phyloP scores from a whole-genome alignment of 2,329 filamentous ascomycete species.

The Fusarium proliferatum region DNA sequence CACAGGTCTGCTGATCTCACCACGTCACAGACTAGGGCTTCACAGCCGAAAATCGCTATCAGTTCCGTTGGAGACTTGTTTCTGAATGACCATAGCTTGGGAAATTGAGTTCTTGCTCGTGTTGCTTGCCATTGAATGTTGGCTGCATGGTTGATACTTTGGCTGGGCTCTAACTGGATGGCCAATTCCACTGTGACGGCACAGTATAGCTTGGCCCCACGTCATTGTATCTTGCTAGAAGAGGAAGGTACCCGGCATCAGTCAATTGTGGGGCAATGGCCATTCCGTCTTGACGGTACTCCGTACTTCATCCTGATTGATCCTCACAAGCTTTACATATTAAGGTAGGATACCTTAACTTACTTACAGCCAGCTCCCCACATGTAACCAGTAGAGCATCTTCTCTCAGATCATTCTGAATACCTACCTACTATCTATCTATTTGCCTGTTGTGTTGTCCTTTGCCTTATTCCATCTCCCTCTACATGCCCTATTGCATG shows the following conservation, averaged over 20 bases:
- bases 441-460: neutral
- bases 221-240: constrained; percentile 22
- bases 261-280: constrained; percentile 5
- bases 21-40: neutral
- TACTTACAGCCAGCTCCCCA: constrained; percentile 15
- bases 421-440: neutral
- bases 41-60: neutral
- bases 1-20: constrained; percentile 1
- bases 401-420: neutral
- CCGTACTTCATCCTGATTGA: neutral
- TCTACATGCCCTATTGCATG: neutral
- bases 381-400: neutral
- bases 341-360: neutral
- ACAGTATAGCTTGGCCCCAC: constrained; percentile 12
- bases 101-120: neutral
- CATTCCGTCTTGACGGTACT: constrained; percentile 1
- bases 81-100: neutral
- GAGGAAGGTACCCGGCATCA: constrained; percentile 25
- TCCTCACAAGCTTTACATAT: constrained; percentile 10
- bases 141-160: neutral
- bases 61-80: neutral
- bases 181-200: neutral
- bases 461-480: neutral
- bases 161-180: neutral
- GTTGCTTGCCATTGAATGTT: neutral